Evolutionary conservation across 805 yeast species (phyloP).

Genomic region (Pichia cephalocereana): DNA sequence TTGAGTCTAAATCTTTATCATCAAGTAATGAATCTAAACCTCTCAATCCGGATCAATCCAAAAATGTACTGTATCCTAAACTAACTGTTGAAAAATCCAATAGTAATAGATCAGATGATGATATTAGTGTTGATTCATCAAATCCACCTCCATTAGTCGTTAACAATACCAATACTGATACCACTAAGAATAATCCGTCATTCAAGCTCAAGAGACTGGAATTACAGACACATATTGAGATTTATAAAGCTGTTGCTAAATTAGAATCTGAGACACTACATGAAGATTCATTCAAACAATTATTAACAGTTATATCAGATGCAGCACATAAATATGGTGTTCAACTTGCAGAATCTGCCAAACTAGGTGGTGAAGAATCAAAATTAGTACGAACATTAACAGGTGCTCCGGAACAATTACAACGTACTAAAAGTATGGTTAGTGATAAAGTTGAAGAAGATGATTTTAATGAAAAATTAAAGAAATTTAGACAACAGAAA

Average conservation of each 20-base stretch:
- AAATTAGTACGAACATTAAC: conserved; percentile 33
- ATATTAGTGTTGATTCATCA: conserved; percentile 15
- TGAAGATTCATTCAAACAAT: conserved; percentile 23
- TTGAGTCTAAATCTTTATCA: neutral
- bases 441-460: conserved; percentile 8
- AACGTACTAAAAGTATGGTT: conserved; percentile 24
- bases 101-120: neutral
- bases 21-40: conserved; percentile 1
- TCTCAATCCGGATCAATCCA: neutral
- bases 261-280: conserved; percentile 17
- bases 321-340: conserved; percentile 27
- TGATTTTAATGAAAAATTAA: conserved; percentile 7
- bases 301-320: conserved; percentile 22
- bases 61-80: too few relatives aligned
- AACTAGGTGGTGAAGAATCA: conserved; percentile 29
- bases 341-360: conserved; percentile 29
- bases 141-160: conserved; percentile 10
- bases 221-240: conserved; percentile 17
- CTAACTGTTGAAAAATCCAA: neutral
- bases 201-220: conserved; percentile 18
- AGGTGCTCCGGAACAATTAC: conserved; percentile 28
- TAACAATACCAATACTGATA: neutral
- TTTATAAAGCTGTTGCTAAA: conserved; percentile 18
- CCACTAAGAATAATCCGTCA: conserved; percentile 7
- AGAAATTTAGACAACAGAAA: conserved; percentile 5